phyloP scores from a whole-genome alignment of 2,329 filamentous ascomycete species.

The Cladosporium sp. region DNA sequence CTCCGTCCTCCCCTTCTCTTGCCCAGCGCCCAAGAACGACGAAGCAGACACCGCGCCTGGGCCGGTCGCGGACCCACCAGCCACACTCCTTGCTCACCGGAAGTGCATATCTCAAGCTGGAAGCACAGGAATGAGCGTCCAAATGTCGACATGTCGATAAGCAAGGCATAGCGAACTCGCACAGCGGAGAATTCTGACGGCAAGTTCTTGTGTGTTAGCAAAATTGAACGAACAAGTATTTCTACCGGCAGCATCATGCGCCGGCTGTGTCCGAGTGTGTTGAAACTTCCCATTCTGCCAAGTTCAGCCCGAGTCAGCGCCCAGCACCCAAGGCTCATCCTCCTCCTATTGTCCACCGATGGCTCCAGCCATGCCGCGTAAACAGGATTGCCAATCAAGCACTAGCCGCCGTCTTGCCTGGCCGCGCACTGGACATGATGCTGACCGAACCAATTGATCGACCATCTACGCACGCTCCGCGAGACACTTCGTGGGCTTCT shows the following conservation, averaged over 20 bases:
- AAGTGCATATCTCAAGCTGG: background rate
- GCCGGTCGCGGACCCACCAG: background rate
- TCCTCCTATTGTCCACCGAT: background rate
- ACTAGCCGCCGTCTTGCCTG: background rate
- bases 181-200: background rate
- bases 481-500: background rate
- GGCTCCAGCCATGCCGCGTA: background rate
- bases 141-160: background rate
- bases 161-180: background rate
- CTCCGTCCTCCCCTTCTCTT: background rate
- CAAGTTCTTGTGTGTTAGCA: background rate
- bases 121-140: background rate
- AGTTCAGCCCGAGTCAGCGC: conserved; percentile 1
- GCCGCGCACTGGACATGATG: background rate
- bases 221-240: background rate
- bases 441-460: background rate
- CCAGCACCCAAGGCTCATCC: conserved; percentile 2
- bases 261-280: background rate
- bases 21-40: background rate
- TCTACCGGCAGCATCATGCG: background rate
- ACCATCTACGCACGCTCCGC: background rate
- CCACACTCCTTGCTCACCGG: background rate
- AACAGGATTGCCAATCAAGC: background rate
- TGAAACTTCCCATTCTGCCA: background rate
- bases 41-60: background rate